Evolutionary conservation across 805 yeast genomes (phyloP).

Genomic region (Saccharomycopsis sp.): DNA sequence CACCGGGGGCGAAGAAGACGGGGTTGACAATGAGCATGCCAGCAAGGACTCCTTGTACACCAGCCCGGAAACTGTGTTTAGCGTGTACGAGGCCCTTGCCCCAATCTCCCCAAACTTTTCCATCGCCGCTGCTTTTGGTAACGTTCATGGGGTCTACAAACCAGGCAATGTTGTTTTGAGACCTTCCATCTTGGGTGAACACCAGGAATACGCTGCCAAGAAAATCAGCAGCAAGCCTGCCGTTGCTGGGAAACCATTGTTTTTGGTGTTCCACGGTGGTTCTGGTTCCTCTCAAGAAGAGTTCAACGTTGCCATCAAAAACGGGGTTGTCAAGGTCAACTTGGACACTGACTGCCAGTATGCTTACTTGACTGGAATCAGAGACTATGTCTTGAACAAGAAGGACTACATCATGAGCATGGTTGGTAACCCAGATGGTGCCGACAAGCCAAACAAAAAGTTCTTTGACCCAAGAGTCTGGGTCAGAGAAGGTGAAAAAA

Average conservation of each 20-base stretch:
- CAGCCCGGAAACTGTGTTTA: conserved; percentile 87
- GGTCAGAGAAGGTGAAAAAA: conserved; percentile 99
- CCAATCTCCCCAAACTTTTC: conserved; percentile 97
- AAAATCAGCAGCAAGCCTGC: conserved; percentile 41
- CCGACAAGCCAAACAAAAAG: conserved; percentile 99
- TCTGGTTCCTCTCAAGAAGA: conserved; percentile 93
- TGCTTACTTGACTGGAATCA: conserved; percentile 94
- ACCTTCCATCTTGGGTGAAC: conserved; percentile 92
- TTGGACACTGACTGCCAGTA: conserved; percentile 98
- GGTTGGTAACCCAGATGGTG: conserved; percentile 99
- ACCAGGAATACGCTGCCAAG: conserved; percentile 75
- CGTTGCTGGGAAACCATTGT: conserved; percentile 65
- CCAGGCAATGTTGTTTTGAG: conserved; percentile 94
- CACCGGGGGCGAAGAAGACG: conserved; percentile 99
- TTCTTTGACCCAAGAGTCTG: conserved; percentile 99
- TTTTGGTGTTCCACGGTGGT: conserved; percentile 99
- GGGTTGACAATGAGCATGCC: conserved; percentile 97
- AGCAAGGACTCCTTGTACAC: conserved; percentile 85
- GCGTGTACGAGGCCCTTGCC: conserved; percentile 80
- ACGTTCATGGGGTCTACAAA: conserved; percentile 99
- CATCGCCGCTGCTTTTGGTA: conserved; percentile 99
- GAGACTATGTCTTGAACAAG: conserved; percentile 93
- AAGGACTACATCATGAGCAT: conserved; percentile 83
- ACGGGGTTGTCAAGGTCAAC: conserved; percentile 98
- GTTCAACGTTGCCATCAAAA: conserved; percentile 80